Evolutionary conservation across 306 rosid species (phyloP).

Genomic region (Pterocarpus macrocarpus): DNA sequence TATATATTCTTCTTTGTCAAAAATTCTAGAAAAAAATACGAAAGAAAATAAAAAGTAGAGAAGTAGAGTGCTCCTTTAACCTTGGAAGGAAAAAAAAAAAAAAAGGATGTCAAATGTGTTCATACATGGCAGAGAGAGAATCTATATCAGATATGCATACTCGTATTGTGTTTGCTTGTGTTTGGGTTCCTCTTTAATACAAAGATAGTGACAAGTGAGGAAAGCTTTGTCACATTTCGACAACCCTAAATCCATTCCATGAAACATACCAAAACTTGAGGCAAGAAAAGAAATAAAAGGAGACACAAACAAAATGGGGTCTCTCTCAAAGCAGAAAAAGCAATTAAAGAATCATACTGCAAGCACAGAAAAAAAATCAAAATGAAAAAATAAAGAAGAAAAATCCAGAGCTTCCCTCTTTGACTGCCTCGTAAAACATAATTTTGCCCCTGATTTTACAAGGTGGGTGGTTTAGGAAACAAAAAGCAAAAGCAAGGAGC

Average conservation of each 20-base stretch:
- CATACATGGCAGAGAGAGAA: conserved; percentile 30
- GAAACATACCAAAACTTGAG: conserved; percentile 45
- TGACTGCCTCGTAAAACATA: conserved; percentile 88
- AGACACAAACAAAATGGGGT: conserved; percentile 41
- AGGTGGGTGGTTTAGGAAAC: conserved; percentile 62
- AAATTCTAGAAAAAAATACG: too few species aligned
- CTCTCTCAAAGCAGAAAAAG: conserved; percentile 69
- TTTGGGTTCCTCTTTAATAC: conserved; percentile 38
- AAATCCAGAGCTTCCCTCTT: conserved; percentile 51
- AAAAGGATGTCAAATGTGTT: too few species aligned
- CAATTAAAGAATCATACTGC: conserved; percentile 49
- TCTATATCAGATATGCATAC: conserved; percentile 45
- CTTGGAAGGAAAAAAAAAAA: not conserved
- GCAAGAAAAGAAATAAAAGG: conserved; percentile 36
- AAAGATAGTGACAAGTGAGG: conserved; percentile 71
- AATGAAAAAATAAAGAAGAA: conserved; percentile 20
- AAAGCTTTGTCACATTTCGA: conserved; percentile 71
- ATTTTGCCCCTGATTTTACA: conserved; percentile 54
- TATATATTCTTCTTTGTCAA: too few species aligned
- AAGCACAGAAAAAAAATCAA: conserved; percentile 20
- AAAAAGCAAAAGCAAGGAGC: conserved; percentile 74
- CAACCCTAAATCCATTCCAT: conserved; percentile 55
- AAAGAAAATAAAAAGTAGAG: too few species aligned
- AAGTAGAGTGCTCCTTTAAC: too few species aligned
- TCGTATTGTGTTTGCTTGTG: conserved; percentile 37